A percentile compares a stretch with the other conserved stretches of the same genome.
These are phyloP conservation scores for Castanea sativa DNA, from an alignment of 306 rosid species.

Conservation along the genomic window DNA sequence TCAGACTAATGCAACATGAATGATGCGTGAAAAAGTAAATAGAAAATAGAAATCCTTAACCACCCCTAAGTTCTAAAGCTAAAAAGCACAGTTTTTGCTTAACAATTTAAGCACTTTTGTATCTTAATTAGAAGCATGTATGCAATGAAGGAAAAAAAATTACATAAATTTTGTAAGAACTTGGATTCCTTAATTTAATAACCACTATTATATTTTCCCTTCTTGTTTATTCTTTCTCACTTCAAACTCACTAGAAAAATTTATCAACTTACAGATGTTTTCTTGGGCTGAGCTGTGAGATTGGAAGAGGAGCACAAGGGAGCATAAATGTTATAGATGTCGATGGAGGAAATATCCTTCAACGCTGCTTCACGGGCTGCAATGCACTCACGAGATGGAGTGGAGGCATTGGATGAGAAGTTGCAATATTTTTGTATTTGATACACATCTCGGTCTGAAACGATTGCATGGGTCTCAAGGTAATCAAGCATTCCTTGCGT, in stretches of 20 bases:
- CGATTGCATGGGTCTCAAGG: conserved; percentile 53
- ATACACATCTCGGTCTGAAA: conserved; percentile 28
- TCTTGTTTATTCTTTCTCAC: too few relatives aligned
- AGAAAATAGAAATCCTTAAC: too few relatives aligned
- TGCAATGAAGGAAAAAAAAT: too few relatives aligned
- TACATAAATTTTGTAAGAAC: too few relatives aligned
- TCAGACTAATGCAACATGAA: too few relatives aligned
- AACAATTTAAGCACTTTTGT: too few relatives aligned
- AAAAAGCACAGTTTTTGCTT: too few relatives aligned
- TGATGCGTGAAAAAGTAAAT: too few relatives aligned
- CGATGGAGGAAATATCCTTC: background rate
- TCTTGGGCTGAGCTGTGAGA: conserved; percentile 54
- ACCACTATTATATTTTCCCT: too few relatives aligned
- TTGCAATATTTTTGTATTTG: conserved; percentile 37
- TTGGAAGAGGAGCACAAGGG: conserved; percentile 37
- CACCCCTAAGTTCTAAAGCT: too few relatives aligned
- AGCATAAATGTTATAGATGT: conserved; percentile 71
- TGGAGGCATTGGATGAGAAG: conserved; percentile 30
- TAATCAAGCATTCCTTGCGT: conserved; percentile 52
- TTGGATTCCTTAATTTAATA: too few relatives aligned
- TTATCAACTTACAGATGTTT: conserved; percentile 40
- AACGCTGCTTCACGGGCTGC: conserved; percentile 9
- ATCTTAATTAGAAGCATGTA: too few relatives aligned
- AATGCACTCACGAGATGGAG: conserved; percentile 17
- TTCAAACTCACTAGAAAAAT: background rate